Conservation (phyloP, 1,139 yeast species). For the Suhomyces guaymorum region DNA sequence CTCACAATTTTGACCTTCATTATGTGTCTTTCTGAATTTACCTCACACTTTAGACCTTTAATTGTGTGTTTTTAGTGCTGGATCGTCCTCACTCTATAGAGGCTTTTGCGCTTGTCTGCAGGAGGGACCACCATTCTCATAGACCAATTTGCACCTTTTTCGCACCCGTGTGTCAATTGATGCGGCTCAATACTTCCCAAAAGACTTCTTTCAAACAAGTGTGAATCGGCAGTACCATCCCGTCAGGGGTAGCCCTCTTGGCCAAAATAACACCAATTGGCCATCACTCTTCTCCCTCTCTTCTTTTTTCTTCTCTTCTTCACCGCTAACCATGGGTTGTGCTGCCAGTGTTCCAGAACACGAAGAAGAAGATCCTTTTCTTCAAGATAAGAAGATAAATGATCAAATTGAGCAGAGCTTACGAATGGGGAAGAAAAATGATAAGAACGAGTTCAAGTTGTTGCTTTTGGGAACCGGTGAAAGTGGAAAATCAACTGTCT, state of each 20-base stretch:
- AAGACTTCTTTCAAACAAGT: slow-evolving; percentile 1
- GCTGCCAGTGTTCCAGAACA: slow-evolving; percentile 53
- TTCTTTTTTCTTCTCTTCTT: not conserved
- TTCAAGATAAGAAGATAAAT: slow-evolving; percentile 53
- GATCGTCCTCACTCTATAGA: too few species aligned
- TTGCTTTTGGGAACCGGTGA: slow-evolving; percentile 91
- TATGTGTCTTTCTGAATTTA: too few species aligned
- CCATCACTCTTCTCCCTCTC: not conserved
- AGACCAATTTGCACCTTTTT: too few species aligned
- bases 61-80: too few species aligned
- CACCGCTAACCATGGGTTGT: slow-evolving; percentile 57
- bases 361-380: slow-evolving; percentile 51
- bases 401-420: slow-evolving; percentile 71
- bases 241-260: not conserved
- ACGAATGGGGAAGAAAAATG: slow-evolving; percentile 52
- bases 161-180: slow-evolving; percentile 12
- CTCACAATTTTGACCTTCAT: too few species aligned
- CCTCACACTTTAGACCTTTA: too few species aligned
- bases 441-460: slow-evolving; percentile 56
- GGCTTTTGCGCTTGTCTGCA: too few species aligned
- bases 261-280: not conserved
- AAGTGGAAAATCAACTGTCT: slow-evolving; percentile 93
- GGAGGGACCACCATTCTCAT: too few species aligned
- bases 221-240: not conserved
- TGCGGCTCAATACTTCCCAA: too few species aligned